A percentile compares a stretch with the other conserved stretches of the same genome.
Evolutionary conservation across 2,329 filamentous ascomycete genomes (phyloP).

Genomic region (Boeremia exigua): DNA sequence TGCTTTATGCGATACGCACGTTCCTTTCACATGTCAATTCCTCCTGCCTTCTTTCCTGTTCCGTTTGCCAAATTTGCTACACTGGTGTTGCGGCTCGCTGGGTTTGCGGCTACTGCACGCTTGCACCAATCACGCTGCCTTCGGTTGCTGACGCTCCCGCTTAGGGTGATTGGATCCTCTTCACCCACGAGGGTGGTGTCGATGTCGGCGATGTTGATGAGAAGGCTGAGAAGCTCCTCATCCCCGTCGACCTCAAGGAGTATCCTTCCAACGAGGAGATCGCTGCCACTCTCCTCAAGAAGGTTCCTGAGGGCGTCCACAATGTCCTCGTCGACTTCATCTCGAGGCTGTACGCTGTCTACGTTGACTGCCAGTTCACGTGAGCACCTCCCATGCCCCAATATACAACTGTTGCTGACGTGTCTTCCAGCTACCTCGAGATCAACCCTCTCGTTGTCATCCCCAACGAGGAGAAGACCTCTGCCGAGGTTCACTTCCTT

Average conservation of each 20-base stretch:
- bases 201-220: constrained; percentile 99
- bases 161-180: constrained; percentile 99
- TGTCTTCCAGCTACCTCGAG: constrained; percentile 75
- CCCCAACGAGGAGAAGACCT: constrained; percentile 89
- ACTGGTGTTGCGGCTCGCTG: constrained; percentile 44
- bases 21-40: constrained; percentile 46
- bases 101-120: constrained; percentile 22
- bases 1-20: constrained; percentile 37
- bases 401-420: constrained; percentile 21
- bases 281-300: constrained; percentile 81
- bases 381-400: constrained; percentile 30
- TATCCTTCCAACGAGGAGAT: constrained; percentile 98
- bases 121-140: constrained; percentile 36
- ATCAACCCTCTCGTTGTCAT: constrained; percentile 99
- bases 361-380: constrained; percentile 99
- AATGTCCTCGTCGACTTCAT: constrained; percentile 99
- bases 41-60: constrained; percentile 20
- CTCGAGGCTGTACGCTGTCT: constrained; percentile 95
- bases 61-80: constrained; percentile 21
- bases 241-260: constrained; percentile 91
- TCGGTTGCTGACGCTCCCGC: constrained; percentile 40
- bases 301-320: constrained; percentile 94
- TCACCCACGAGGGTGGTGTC: constrained; percentile 99
- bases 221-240: constrained; percentile 98
- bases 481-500: constrained; percentile 95